Evolutionary conservation across 1,139 yeast genomes (phyloP), one percentile per base, ranked within the genome.

Genomic region (Saccharomyces hybrid): DNA sequence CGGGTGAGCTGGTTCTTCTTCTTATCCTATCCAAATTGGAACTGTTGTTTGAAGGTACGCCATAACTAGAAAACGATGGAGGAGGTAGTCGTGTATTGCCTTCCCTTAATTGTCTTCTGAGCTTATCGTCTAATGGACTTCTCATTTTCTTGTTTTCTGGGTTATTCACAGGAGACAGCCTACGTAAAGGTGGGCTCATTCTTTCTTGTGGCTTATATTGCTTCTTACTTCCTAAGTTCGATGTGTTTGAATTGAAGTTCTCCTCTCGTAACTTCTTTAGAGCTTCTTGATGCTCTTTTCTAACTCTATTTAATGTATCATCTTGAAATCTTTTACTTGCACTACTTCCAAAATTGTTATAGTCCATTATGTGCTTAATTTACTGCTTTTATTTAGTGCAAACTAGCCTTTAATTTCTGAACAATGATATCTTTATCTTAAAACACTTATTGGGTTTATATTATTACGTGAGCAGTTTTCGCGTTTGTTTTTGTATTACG

Each of bases 31-130:
- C 44, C 44, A 38, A 7, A 16, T 38, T 38, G n/a, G 44, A 38
- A 4, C 44, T 1, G 6, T 38, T 38, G 25, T 38, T 38, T 38
- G 44, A 38, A 13, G 44, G 44, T 2, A 2, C 25, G 1, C 44
- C 25, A 38, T 38, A 38, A 11, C 25, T 38, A n/a, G 44, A 16
- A 2, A 38, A 38, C 13, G 44, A 16, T 16, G 44, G 44, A 16
- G 44, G 44, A 16, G 44, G 44, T 38, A 38, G 44, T 38, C 44
- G 44, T 16, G 44, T 38, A 16, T 38, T 23, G 9, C 38, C 14
- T 14, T 46, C 50, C 42, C 52, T 48, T 23, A 52, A 47, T 41
- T 52, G 52, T 23, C 49, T 52, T 30, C 55, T 49, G 4, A 52
- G 48, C 27, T 47, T 51, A 6, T 52, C 50, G 9, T 52, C 55